Evolutionary conservation across 768 basidiomycete genomes (phyloP), one percentile per base, ranked within the genome.

Genomic region (Xerocomellus intermedius): DNA sequence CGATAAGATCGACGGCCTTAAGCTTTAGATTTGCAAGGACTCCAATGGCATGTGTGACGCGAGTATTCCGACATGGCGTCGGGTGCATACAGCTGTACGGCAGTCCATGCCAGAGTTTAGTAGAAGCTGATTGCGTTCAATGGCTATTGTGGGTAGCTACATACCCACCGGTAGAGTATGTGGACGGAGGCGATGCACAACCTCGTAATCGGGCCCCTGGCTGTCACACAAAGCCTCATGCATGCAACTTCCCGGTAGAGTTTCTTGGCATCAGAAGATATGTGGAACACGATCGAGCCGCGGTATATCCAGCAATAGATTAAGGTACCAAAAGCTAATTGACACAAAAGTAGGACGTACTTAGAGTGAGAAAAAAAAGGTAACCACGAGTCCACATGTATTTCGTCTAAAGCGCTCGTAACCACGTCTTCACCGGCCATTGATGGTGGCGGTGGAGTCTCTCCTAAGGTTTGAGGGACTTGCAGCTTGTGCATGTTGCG

Each of bases 371-470:
- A 37, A 28, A 22, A 42, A 28, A 54, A 43, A 54, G 41, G 48
- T 42, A 48, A 56, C 43, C 48, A 59, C 26, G 33, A 54, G 48
- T 61, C 57, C 47, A 45, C 54, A 50, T 56, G 50, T 38, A 22
- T 49, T 59, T 55, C 54, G 36, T 49, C 44, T 47, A 51, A 30
- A 42, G 28, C 39, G 30, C 36, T 50, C 56, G 42, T 49, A 51
- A 44, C 54, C 57, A 64, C 48, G 42, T 58, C 59, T 56, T 75
- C 65, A 80, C 56, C 75, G 75, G 24, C 87, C 89, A 64, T 88
- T 89, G 55, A 89, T 75, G 21, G 87, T 88, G 47, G 86, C 83
- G 24, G 80, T 77, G 10, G 88, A 89, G 62, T 89, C 87, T 71
- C 85, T 78, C 58, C 85, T 76, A 60, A 72, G 72, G 21, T 74